Evolutionary conservation across 768 basidiomycete genomes (phyloP).

Genomic region (Termitomyces eurrhizus): DNA sequence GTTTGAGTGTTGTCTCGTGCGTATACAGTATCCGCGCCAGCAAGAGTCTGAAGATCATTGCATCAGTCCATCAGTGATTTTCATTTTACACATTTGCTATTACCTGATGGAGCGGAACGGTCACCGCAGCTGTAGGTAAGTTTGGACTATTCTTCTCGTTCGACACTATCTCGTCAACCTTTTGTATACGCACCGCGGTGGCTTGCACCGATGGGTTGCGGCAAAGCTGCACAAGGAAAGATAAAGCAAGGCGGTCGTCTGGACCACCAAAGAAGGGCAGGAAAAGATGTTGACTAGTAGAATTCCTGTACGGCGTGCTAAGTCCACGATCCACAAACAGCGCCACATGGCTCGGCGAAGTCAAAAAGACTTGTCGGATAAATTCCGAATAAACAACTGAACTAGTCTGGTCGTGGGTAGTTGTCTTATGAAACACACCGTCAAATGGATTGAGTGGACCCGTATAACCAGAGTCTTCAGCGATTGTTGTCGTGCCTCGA

Average conservation of each 20-base stretch:
- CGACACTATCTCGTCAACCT: slow-evolving; percentile 33
- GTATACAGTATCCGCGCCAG: slow-evolving; percentile 70
- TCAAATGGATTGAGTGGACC: slow-evolving; percentile 67
- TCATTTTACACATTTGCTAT: not conserved
- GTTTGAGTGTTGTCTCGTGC: slow-evolving; percentile 59
- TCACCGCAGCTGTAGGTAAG: slow-evolving; percentile 1
- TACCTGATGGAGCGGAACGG: slow-evolving; percentile 28
- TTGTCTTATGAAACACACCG: slow-evolving; percentile 59
- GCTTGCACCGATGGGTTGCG: slow-evolving; percentile 58
- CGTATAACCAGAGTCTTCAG: slow-evolving; percentile 21
- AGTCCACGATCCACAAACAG: slow-evolving; percentile 80
- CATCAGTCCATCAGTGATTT: not conserved
- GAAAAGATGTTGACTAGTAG: slow-evolving; percentile 57
- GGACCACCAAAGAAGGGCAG: slow-evolving; percentile 93
- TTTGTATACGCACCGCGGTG: slow-evolving; percentile 65
- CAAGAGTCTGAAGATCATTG: slow-evolving; percentile 32
- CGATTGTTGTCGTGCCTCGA: slow-evolving; percentile 29
- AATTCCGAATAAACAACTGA: slow-evolving; percentile 75
- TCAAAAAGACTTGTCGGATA: slow-evolving; percentile 76
- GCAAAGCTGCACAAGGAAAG: slow-evolving; percentile 78
- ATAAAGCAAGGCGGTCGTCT: slow-evolving; percentile 84
- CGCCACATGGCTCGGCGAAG: slow-evolving; percentile 71
- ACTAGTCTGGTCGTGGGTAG: slow-evolving; percentile 45
- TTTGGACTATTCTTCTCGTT: slow-evolving; percentile 15
- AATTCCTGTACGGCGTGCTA: slow-evolving; percentile 21